A percentile compares a stretch with the other conserved stretches of the same genome.
These are phyloP conservation scores for Raffaelea deltoideospora DNA, from an alignment of 2,329 filamentous ascomycete species.

Conservation along the genomic window DNA sequence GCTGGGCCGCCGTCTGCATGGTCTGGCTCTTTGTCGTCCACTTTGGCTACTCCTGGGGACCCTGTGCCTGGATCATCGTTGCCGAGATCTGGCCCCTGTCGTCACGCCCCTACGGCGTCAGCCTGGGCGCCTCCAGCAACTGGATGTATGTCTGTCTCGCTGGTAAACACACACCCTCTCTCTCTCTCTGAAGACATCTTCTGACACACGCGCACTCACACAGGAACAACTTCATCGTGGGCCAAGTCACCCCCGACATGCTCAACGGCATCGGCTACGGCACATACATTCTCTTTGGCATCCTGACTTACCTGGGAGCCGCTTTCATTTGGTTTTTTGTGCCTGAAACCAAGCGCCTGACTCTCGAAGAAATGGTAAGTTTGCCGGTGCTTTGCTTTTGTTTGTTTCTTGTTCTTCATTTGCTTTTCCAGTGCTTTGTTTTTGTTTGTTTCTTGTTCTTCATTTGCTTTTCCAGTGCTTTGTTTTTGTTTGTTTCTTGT, in stretches of 20 bases:
- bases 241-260: constrained; percentile 56
- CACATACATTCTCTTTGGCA: constrained; percentile 56
- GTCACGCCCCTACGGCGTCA: constrained; percentile 54
- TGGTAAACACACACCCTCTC: not conserved
- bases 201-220: not conserved
- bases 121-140: constrained; percentile 50
- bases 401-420: too few species aligned
- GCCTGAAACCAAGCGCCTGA: constrained; percentile 48
- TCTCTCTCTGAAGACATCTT: too few species aligned
- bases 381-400: too few species aligned
- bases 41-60: constrained; percentile 65
- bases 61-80: constrained; percentile 59
- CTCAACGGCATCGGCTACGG: constrained; percentile 49
- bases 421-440: too few species aligned
- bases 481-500: too few species aligned
- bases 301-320: constrained; percentile 47
- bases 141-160: constrained; percentile 34
- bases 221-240: constrained; percentile 47
- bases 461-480: too few species aligned
- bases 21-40: constrained; percentile 63
- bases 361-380: constrained; percentile 46
- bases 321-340: constrained; percentile 48
- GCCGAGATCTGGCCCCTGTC: constrained; percentile 62
- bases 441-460: too few species aligned
- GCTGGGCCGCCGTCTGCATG: constrained; percentile 54